Conservation (phyloP, 1,139 yeast species). For the Debaryomycetaceae sp. region DNA sequence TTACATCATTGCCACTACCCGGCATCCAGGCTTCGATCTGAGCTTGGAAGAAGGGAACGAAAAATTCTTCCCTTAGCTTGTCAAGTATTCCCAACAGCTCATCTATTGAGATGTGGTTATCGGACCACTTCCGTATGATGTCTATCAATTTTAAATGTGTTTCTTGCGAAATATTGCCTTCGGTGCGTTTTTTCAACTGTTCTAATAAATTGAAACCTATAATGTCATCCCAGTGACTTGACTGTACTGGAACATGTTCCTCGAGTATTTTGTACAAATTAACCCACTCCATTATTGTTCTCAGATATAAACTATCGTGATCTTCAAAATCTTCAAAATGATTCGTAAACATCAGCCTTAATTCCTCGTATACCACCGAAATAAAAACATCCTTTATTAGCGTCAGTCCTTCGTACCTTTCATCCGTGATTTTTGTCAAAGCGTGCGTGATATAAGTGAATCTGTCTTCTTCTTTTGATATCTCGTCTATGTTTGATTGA, state of each 20-base stretch:
- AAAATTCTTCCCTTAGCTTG: conserved; percentile 13
- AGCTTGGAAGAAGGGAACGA: conserved; percentile 15
- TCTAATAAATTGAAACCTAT: conserved; percentile 2
- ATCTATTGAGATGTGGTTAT: conserved; percentile 14
- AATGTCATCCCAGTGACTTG: conserved; percentile 8
- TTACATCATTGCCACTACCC: conserved; percentile 1
- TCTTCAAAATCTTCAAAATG: conserved; percentile 7
- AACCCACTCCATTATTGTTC: conserved; percentile 15
- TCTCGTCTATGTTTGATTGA: not conserved
- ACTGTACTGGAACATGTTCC: not conserved
- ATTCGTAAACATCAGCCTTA: conserved; percentile 9
- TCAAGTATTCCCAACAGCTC: conserved; percentile 11
- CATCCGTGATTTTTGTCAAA: conserved; percentile 1
- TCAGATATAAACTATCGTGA: conserved; percentile 4
- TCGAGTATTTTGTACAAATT: conserved; percentile 11
- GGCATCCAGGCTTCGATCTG: conserved; percentile 14
- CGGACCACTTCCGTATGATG: conserved; percentile 12
- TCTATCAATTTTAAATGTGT: conserved; percentile 10
- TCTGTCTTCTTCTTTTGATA: conserved; percentile 1
- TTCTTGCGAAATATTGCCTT: conserved; percentile 1
- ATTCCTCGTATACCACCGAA: conserved; percentile 6
- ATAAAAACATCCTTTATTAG: conserved; percentile 8
- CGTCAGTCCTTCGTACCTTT: not conserved
- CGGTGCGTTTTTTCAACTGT: conserved; percentile 3
- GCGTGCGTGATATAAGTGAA: conserved; percentile 1